Evolutionary conservation across 164 flowering plant species (phyloP), one percentile per base, ranked within the genome.

Genomic region (Kalanchoe fedtschenkoi): DNA sequence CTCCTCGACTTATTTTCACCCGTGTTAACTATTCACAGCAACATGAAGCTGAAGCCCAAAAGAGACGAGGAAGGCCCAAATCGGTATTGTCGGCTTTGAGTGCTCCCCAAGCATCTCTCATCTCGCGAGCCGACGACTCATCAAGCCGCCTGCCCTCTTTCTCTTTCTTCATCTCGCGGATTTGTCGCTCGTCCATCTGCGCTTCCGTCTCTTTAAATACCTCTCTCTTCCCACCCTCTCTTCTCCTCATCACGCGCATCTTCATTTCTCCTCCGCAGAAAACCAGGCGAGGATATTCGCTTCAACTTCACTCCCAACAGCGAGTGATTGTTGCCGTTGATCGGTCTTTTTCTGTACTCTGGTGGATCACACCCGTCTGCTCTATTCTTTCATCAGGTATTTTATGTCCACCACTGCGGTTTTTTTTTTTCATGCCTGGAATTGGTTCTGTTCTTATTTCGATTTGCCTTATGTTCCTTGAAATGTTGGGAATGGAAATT

Each of bases 91-190:
- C 39, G 39, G 39, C 11, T 4, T 24, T 28, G 56, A 51, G 56
- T 51, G 56, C 56, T 51, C 17, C 56, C 16, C 56, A 51, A 29
- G 56, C 56, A 6, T 6, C 4, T 15, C 46, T 11, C 16, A 6
- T 15, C 2, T 19, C 26, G 28, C 29, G 22, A 21, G 24, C 54
- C n/a, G n/a, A n/a, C 54, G 30, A 47, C 54, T 47, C 54, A 37
- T 8, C 11, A 11, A 44, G n/a, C n/a, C n/a, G n/a, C n/a, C n/a
- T n/a, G 10, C 51, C n/a, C n/a, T n/a, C 51, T 41, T 24, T 22
- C 19, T n/a, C n/a, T n/a, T 22, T 47, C 54, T 47, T 47, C 54
- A 28, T 51, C 55, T 51, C 32, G 15, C 56, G 56, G 56, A 51
- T 51, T 51, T 28, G 17, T 51, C 33, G 10, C 32, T 51, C 56